Base-by-base conservation (phyloP, 768 basidiomycete species). In the Botryobasidium botryosum region DNA sequence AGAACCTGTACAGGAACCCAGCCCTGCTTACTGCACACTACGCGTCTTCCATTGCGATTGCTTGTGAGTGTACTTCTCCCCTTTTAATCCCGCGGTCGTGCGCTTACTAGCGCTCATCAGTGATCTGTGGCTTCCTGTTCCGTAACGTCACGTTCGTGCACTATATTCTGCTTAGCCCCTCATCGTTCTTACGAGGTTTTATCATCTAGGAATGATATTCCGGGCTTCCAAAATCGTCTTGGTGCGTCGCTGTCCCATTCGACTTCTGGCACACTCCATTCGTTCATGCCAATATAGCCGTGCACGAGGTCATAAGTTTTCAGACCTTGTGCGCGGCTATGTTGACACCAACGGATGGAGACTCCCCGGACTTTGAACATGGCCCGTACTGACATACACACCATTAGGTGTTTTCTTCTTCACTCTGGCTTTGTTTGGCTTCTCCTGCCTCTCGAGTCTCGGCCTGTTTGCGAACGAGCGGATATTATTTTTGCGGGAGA, bases 401-500 rank as follows among this genome's bases (percentile, higher is more conserved):
- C 23, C 26, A 31, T 1, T 60, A 74, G 85, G 91, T 6, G 71
- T 96, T 43, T 96, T 97, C 74, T 91, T 99, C 68, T 99, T 99
- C 64, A 79, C 88, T 3, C 67, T 99, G n/a, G 79, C 90, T 1
- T 66, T 99, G 6, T 97, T 99, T 53, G 94, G 90, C 2, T 97
- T 99, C 64, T 92, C 92, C 4, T 92, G 88, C 57, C 63, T 99
- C 45, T 90, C 90, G 7, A 96, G 91, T 44, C 65, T 99, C 41
- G 84, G 87, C 3, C 63, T 94, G 40, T 97, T 99, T 57, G 85
- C 94, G 4, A 88, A 86, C 52, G 94, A 99, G 56, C 73, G 94
- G 35, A 78, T 97, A 47, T 62, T 99, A 40, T 99, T 97, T 66
- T 96, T 96, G 76, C 78, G 94, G n/a, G 94, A 99, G 62, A 71